Percentiles rank a stretch among this genome's conserved stretches.
These are phyloP conservation scores for Ascochyta viciae-villosae DNA, from an alignment of 2,329 filamentous ascomycete species.

Conservation along the genomic window DNA sequence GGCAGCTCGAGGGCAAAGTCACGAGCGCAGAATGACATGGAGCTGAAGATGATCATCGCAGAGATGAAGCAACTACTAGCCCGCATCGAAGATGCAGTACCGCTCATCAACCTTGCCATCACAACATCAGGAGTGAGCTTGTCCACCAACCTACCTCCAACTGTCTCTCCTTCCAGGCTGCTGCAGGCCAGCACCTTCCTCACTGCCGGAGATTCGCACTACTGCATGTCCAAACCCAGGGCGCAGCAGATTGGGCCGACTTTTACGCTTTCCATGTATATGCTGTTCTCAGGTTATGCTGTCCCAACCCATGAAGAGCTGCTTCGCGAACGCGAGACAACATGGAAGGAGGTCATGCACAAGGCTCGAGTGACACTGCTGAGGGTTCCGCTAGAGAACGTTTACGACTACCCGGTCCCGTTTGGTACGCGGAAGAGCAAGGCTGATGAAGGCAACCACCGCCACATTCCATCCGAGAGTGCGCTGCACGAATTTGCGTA, in stretches of 20 bases:
- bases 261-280: conserved; percentile 89
- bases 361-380: conserved; percentile 85
- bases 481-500: conserved; percentile 74
- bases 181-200: conserved; percentile 93
- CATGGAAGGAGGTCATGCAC: conserved; percentile 97
- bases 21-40: conserved; percentile 64
- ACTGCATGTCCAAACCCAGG: conserved; percentile 67
- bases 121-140: conserved; percentile 90
- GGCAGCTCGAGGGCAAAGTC: conserved; percentile 57
- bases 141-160: conserved; percentile 77
- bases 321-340: conserved; percentile 69
- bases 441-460: conserved; percentile 25
- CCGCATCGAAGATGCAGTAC: conserved; percentile 89
- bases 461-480: conserved; percentile 52
- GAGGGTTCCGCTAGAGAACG: conserved; percentile 67
- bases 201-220: conserved; percentile 85
- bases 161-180: conserved; percentile 87
- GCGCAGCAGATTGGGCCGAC: conserved; percentile 85
- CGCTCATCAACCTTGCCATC: conserved; percentile 90
- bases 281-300: conserved; percentile 87
- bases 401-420: conserved; percentile 54
- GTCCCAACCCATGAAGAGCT: conserved; percentile 63
- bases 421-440: conserved; percentile 26
- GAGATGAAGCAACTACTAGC: conserved; percentile 78
- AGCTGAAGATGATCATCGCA: conserved; percentile 72